Conservation (phyloP, 129 eudicot species). For the Artemisia tridentata region DNA sequence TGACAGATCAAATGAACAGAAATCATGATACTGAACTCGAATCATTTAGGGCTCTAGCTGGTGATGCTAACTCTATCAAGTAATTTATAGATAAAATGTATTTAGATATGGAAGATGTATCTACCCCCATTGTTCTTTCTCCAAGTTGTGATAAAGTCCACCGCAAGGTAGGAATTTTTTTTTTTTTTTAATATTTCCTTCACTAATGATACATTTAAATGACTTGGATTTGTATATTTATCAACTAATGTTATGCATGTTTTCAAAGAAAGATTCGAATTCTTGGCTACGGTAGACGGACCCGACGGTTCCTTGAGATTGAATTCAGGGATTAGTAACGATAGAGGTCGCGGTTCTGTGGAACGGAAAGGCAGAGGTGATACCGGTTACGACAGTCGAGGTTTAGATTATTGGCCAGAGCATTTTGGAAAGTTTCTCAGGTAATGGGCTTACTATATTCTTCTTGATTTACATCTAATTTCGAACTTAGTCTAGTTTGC, state of each 20-base stretch:
- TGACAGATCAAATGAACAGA: constrained; percentile 44
- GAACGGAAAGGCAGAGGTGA: constrained; percentile 79
- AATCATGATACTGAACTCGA: constrained; percentile 60
- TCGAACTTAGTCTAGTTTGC: neutral
- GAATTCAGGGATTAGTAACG: constrained; percentile 45
- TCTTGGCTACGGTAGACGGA: constrained; percentile 90
- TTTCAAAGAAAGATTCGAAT: constrained; percentile 70
- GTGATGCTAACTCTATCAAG: constrained; percentile 65
- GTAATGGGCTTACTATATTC: constrained; percentile 28
- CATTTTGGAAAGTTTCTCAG: constrained; percentile 88
- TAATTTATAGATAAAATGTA: constrained; percentile 45
- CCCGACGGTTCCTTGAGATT: constrained; percentile 62
- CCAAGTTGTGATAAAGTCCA: no score
- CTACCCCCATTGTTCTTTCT: constrained; percentile 62
- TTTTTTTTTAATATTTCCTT: no score
- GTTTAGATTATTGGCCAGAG: constrained; percentile 84
- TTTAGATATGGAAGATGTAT: constrained; percentile 39
- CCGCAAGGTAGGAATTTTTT: no score
- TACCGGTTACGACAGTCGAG: no score
- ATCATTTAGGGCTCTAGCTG: constrained; percentile 71
- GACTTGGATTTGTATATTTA: no score
- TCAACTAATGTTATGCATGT: neutral
- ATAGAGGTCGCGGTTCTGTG: constrained; percentile 50
- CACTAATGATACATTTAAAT: no score
- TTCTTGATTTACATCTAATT: neutral